A percentile compares a stretch with the other conserved stretches of the same genome.
Conservation (phyloP, 768 basidiomycete species). For the Grammothele lineata region DNA sequence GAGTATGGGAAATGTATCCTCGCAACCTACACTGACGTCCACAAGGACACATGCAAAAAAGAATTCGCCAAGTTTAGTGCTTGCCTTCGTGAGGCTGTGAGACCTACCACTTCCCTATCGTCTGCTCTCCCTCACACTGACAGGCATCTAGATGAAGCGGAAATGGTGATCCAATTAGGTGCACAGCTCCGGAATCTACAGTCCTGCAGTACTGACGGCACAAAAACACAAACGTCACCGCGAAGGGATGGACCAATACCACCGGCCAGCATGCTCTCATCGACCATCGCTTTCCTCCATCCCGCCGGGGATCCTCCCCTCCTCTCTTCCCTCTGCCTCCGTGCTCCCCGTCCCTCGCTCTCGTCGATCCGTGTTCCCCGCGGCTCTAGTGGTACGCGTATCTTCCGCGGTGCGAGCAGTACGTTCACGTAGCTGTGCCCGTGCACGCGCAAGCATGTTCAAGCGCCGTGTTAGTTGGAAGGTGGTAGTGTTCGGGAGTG, state of each 20-base stretch:
- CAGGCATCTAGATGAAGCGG: slow-evolving; percentile 45
- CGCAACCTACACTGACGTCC: slow-evolving; percentile 77
- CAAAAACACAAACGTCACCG: too few species aligned
- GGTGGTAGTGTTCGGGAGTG: slow-evolving; percentile 38
- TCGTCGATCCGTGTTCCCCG: not conserved
- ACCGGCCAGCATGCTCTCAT: too few species aligned
- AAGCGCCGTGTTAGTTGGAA: slow-evolving; percentile 42
- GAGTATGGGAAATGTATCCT: slow-evolving; percentile 88
- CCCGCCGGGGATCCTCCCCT: slow-evolving; percentile 13
- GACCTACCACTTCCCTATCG: slow-evolving; percentile 21
- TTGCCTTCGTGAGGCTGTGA: slow-evolving; percentile 77
- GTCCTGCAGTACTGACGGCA: not conserved
- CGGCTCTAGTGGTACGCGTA: slow-evolving; percentile 15
- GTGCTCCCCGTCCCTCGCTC: slow-evolving; percentile 17
- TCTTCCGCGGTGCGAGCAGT: slow-evolving; percentile 18
- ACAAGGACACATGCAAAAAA: slow-evolving; percentile 74
- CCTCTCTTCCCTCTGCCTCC: slow-evolving; percentile 35
- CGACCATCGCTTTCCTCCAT: slow-evolving; percentile 4
- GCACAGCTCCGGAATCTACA: not conserved
- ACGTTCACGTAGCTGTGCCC: slow-evolving; percentile 38
- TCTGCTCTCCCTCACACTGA: not conserved
- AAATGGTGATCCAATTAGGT: slow-evolving; percentile 38
- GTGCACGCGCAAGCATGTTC: slow-evolving; percentile 45
- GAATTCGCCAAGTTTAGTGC: slow-evolving; percentile 83
- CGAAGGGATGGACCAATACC: too few species aligned